These are phyloP conservation scores for Citrus trifoliata DNA, from an alignment of 345 rosid species.

Conservation along the genomic window DNA sequence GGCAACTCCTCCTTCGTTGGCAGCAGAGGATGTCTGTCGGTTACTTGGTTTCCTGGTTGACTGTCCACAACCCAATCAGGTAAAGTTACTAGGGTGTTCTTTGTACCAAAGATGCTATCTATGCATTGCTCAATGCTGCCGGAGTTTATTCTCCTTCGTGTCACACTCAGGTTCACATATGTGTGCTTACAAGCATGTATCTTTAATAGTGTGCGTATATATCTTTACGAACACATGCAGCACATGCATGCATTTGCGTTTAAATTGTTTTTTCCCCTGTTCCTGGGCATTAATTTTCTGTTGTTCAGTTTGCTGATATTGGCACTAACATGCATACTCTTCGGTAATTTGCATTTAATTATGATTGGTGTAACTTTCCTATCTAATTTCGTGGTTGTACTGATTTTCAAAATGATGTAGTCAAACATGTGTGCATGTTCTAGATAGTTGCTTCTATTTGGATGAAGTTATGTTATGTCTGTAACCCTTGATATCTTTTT, in stretches of 20 bases:
- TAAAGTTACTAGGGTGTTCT: conserved; percentile 15
- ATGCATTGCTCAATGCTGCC: neutral
- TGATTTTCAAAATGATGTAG: neutral
- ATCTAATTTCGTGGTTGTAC: neutral
- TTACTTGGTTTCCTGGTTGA: conserved; percentile 94
- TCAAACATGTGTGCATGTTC: neutral
- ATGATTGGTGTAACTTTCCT: neutral
- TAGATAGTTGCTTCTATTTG: neutral
- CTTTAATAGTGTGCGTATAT: neutral
- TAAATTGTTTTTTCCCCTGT: neutral
- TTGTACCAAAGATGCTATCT: neutral
- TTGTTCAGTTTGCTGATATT: neutral
- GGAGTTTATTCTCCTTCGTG: neutral
- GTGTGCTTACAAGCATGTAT: neutral
- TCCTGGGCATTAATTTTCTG: neutral
- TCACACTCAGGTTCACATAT: neutral
- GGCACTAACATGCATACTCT: neutral
- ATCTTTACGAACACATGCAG: too few species aligned
- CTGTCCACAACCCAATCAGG: conserved; percentile 99
- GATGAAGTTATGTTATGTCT: neutral
- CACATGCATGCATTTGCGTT: neutral
- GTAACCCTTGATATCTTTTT: neutral
- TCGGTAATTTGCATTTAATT: neutral
- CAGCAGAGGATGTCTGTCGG: conserved; percentile 72
- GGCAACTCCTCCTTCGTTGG: conserved; percentile 76